Base-by-base conservation (phyloP, 1,284 basidiomycete species). In the Coniophora puteana region DNA sequence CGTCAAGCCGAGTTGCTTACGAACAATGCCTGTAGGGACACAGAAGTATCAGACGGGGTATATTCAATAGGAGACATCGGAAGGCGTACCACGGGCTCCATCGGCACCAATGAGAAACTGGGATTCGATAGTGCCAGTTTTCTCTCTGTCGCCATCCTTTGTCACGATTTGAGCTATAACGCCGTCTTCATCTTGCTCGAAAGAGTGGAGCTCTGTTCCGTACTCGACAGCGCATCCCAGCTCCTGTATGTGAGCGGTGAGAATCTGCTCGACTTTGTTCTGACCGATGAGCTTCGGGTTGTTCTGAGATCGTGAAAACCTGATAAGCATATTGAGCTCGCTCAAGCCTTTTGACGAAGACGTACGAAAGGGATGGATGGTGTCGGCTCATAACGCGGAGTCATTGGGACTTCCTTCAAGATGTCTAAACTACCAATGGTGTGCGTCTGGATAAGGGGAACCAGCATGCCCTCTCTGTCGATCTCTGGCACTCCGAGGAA, bases 171-270 rank as follows among this genome's bases (percentile, higher is more conserved):
- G 35, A 1, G 42, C 48, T 2, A 43, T 30, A 2, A 54, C 48
- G 12, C 32, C 26, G 32, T 50, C 41, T 0, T 41, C 22, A 27
- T 31, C 29, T 33, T 54, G 49, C n/a, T 45, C 47, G 13, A 70
- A 31, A 1, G 44, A 24, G 13, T 49, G 32, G 2, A 66, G 55
- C 37, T 62, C 59, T 4, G 53, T 55, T 5, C 51, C 50, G 1
- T 58, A 46, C 40, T 68, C 64, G 6, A 67, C 54, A 2, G 51
- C 31, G 13, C 58, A 46, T 8, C 52, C 54, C 26, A 45, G 40
- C 16, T 48, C 50, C 13, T 38, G 45, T 2, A 68, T 52, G 22
- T 64, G 58, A 5, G 42, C 22, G 3, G 59, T 54, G 4, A 68
- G 45, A 21, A 66, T 53, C 3, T 30, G 48, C 32, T 67, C 62